phyloP scores from a whole-genome alignment of 257 asterid genomes.

The Solanum ossicruentum region DNA sequence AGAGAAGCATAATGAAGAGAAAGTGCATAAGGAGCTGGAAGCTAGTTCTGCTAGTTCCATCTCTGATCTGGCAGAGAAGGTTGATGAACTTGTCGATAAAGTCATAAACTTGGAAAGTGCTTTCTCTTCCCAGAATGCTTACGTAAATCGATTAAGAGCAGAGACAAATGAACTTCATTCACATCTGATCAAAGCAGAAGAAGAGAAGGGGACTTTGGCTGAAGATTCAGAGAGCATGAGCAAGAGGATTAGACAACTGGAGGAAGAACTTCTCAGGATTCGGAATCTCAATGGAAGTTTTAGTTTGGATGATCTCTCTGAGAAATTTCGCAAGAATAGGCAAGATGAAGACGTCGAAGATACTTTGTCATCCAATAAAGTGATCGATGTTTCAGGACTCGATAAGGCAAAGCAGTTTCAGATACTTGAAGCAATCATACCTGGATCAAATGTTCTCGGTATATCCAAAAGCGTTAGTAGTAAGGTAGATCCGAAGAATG shows the following conservation, averaged over 20 bases:
- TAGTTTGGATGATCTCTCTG: slow-evolving; percentile 6
- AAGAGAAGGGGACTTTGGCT: slow-evolving; percentile 15
- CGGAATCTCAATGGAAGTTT: slow-evolving; percentile 13
- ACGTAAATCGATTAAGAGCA: slow-evolving; percentile 20
- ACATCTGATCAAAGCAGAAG: slow-evolving; percentile 11
- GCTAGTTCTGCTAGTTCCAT: slow-evolving; percentile 7
- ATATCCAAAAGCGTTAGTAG: background rate
- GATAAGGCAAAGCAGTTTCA: background rate
- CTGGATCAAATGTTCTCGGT: background rate
- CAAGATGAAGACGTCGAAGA: slow-evolving; percentile 14
- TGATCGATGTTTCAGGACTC: background rate
- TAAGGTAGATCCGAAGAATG: background rate
- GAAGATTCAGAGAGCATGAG: slow-evolving; percentile 15
- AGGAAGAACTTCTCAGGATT: slow-evolving; percentile 21
- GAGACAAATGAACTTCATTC: slow-evolving; percentile 22
- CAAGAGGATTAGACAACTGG: slow-evolving; percentile 21
- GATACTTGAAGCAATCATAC: background rate
- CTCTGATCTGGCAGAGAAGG: slow-evolving; percentile 28
- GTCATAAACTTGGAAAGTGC: slow-evolving; percentile 20
- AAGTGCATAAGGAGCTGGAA: slow-evolving; percentile 8
- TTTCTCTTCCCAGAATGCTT: slow-evolving; percentile 23
- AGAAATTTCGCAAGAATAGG: slow-evolving; percentile 12
- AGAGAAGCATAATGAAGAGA: slow-evolving; percentile 1
- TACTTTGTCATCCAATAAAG: background rate
- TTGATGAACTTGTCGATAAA: slow-evolving; percentile 32